phyloP scores from a whole-genome alignment of 164 flowering plant genomes.

The Taxillus chinensis region DNA sequence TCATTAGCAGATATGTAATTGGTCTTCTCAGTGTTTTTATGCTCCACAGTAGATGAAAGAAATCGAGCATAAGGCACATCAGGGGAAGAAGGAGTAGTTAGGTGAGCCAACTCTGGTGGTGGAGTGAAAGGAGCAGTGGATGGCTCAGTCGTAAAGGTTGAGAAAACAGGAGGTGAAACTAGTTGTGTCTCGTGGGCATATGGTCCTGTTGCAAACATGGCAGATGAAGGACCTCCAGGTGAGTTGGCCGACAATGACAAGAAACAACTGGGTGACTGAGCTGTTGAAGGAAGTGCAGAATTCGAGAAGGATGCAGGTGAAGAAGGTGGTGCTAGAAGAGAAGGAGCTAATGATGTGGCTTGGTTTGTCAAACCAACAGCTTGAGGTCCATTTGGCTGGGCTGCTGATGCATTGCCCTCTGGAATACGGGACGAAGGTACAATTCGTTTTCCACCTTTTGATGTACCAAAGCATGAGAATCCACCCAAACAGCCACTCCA shows the following conservation, averaged over 20 bases:
- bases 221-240: constrained; percentile 77
- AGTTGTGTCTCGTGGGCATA: constrained; percentile 92
- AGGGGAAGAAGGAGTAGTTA: constrained; percentile 99
- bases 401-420: constrained; percentile 47
- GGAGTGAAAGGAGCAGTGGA: constrained; percentile 97
- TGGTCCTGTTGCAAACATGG: constrained; percentile 87
- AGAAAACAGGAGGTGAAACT: constrained; percentile 96
- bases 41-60: constrained; percentile 61
- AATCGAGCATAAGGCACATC: constrained; percentile 94
- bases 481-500: constrained; percentile 79
- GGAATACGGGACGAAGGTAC: constrained; percentile 84
- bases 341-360: constrained; percentile 42
- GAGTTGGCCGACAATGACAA: constrained; percentile 76
- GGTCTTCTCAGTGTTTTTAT: constrained; percentile 38
- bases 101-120: constrained; percentile 86
- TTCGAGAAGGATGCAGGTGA: constrained; percentile 92
- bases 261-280: constrained; percentile 77
- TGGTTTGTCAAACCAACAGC: constrained; percentile 43
- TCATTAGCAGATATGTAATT: constrained; percentile 46
- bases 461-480: constrained; percentile 62
- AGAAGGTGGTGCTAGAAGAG: constrained; percentile 96
- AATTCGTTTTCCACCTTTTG: constrained; percentile 79
- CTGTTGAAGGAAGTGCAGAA: constrained; percentile 84
- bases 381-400: constrained; percentile 66
- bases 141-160: constrained; percentile 93